Evolutionary conservation across 441 rosid species (phyloP), one percentile per base, ranked within the genome.

Genomic region (Populus tomentosa): DNA sequence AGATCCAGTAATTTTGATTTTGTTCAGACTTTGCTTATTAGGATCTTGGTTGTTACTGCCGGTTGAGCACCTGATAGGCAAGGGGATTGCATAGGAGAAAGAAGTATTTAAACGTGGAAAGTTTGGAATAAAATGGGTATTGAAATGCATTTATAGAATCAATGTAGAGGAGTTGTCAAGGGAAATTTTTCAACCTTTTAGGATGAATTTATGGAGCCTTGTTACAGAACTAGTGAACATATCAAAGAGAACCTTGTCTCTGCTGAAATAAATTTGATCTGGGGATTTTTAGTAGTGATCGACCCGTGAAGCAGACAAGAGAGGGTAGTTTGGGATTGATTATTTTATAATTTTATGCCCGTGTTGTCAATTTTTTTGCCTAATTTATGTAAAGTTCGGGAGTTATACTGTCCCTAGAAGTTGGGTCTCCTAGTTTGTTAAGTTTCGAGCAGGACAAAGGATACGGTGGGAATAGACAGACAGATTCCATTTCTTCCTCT

Each of bases 41-140:
- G 78, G 84, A 10, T 87, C 87, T 67, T 77, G 78, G 26, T 69
- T 69, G 28, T 32, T 69, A 23, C 78, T 72, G 24, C 70, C 23
- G n/a, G 72, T 69, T 62, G 85, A 81, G 77, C 86, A 84, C 38
- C 73, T 78, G n/a, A 83, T 63, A 9, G 81, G 73, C 26, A n/a
- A 70, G 11, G 64, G 75, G 40, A 82, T 32, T 67, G 77, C 70
- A 64, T 59, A 80, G 46, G 84, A 81, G 72, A 79, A 82, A 72
- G 87, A n/a, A n/a, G n/a, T n/a, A 59, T 59, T 24, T 21, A 18
- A 32, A 20, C 33, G 26, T 63, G 76, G 32, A 83, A 76, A 82
- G 79, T 78, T 80, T 84, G 86, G 30, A 85, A 86, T 80, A 79
- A 21, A 78, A 71, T 28, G 79, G 78, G 61, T 28, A 69, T 46